Conservation (phyloP, 257 asterid species). For the Nicotiana otophora region DNA sequence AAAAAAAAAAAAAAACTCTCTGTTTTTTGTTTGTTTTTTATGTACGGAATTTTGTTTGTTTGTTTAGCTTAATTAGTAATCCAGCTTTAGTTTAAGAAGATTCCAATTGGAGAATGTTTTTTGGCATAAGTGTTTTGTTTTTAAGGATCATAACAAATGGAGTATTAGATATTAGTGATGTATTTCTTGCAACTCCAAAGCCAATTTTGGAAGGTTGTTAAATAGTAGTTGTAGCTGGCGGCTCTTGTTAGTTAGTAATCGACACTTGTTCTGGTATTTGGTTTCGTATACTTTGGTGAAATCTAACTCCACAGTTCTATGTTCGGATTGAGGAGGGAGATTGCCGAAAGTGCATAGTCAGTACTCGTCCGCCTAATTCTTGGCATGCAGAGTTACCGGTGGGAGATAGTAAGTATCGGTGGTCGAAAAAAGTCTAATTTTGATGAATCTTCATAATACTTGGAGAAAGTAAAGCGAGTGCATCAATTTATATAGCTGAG, state of each 20-base stretch:
- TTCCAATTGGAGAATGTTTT: not conserved
- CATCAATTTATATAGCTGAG: not conserved
- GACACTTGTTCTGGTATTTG: not conserved
- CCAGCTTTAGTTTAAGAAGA: not conserved
- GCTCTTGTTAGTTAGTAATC: not conserved
- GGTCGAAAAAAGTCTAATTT: not conserved
- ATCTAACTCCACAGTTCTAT: not conserved
- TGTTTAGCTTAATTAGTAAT: not conserved
- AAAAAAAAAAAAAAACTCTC: too few species aligned
- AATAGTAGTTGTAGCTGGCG: not conserved
- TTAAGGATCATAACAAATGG: not conserved
- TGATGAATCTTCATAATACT: not conserved
- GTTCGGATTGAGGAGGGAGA: too few species aligned
- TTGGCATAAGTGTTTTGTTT: not conserved
- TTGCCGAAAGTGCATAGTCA: too few species aligned
- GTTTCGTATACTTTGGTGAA: not conserved
- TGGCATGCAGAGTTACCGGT: not conserved
- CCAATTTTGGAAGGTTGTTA: slow-evolving; percentile 6
- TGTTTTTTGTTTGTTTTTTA: not conserved
- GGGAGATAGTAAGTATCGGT: not conserved
- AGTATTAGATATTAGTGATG: not conserved
- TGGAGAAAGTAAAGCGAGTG: not conserved
- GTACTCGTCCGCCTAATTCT: too few species aligned
- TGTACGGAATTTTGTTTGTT: not conserved
- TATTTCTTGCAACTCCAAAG: not conserved